phyloP scores from a whole-genome alignment of 148 eudicot genomes.

The Hydrangea macrophylla region DNA sequence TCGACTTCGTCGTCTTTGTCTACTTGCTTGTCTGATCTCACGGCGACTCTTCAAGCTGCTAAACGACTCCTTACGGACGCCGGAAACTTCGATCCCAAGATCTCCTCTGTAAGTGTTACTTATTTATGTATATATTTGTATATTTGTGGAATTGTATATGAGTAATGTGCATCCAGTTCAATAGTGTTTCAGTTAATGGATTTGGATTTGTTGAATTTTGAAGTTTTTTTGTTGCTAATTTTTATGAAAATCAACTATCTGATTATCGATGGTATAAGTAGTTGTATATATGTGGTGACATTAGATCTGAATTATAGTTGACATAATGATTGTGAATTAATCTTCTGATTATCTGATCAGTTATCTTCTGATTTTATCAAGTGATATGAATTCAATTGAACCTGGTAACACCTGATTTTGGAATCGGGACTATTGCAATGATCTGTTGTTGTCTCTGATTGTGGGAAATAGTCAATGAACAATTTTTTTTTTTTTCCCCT shows the following conservation, averaged over 20 bases:
- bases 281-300: neutral
- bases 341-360: neutral
- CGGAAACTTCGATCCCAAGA: conserved; percentile 40
- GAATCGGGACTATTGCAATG: neutral
- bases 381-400: neutral
- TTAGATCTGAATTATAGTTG: neutral
- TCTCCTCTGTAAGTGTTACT: conserved; percentile 31
- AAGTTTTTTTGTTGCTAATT: neutral
- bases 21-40: conserved; percentile 39
- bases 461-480: neutral
- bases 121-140: neutral
- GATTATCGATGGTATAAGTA: neutral
- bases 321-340: neutral
- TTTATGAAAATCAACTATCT: neutral
- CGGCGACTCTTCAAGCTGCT: conserved; percentile 44
- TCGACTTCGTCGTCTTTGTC: conserved; percentile 18
- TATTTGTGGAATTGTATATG: neutral
- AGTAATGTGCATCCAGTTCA: neutral
- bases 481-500: too few relatives aligned
- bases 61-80: conserved; percentile 47
- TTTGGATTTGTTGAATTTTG: neutral
- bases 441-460: neutral
- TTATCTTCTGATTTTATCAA: neutral
- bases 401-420: neutral
- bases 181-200: neutral